A percentile compares a stretch with the other conserved stretches of the same genome.
phyloP scores from a whole-genome alignment of 2,329 filamentous ascomycete species.

The Calonectria hongkongensis region DNA sequence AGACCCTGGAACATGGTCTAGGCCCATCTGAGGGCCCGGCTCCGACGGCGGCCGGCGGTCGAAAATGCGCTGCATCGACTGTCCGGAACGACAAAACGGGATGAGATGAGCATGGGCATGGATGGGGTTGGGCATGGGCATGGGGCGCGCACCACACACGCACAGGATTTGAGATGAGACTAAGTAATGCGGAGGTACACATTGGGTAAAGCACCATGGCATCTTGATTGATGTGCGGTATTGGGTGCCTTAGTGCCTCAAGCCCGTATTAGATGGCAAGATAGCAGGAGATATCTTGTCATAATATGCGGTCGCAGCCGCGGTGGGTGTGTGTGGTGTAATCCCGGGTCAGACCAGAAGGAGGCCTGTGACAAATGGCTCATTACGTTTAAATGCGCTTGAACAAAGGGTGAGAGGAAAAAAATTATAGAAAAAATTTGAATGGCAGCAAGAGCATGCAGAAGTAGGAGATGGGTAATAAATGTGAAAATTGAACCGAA shows the following conservation, averaged over 20 bases:
- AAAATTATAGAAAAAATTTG: background rate
- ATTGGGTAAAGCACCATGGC: constrained; percentile 14
- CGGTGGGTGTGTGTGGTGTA: constrained; percentile 5
- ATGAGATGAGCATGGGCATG: constrained; percentile 10
- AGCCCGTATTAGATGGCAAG: background rate
- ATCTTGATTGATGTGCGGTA: background rate
- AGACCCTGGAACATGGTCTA: constrained; percentile 40
- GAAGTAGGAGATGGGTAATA: constrained; percentile 10
- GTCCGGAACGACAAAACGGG: constrained; percentile 19
- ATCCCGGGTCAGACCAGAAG: background rate
- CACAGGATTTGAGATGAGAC: constrained; percentile 14
- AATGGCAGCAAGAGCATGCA: constrained; percentile 2
- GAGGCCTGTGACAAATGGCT: constrained; percentile 6
- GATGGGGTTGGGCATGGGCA: constrained; percentile 9
- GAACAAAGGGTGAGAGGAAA: background rate
- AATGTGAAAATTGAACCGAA: constrained; percentile 26
- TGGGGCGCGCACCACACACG: constrained; percentile 4
- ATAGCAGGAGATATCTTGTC: background rate
- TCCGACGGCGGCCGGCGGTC: constrained; percentile 42
- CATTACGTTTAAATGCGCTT: background rate
- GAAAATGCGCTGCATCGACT: constrained; percentile 16
- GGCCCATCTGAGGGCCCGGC: constrained; percentile 37
- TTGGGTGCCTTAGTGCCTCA: background rate
- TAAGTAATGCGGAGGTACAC: constrained; percentile 23
- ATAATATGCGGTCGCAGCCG: constrained; percentile 6